phyloP scores from a whole-genome alignment of 1,284 basidiomycete genomes.

The Jaminaea rosea region DNA sequence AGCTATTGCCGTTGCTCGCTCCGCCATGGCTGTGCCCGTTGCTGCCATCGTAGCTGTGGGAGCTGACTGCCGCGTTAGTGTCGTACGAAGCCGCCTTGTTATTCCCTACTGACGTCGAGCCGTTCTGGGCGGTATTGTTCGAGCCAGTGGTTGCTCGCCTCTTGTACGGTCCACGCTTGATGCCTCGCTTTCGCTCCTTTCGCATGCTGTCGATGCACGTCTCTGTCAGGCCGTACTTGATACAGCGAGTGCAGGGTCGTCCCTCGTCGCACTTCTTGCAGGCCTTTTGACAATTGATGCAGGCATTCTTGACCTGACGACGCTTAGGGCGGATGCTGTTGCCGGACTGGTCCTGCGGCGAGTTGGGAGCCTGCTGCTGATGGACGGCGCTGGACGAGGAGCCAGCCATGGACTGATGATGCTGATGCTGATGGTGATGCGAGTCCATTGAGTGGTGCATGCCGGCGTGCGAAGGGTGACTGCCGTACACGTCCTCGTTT shows the following conservation, averaged over 20 bases:
- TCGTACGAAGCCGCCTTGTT: not conserved
- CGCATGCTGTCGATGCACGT: slow-evolving; percentile 70
- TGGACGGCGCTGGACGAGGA: not conserved
- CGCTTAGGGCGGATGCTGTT: slow-evolving; percentile 54
- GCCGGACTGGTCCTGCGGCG: slow-evolving; percentile 9
- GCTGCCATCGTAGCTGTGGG: slow-evolving; percentile 8
- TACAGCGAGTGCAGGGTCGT: slow-evolving; percentile 71
- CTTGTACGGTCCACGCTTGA: slow-evolving; percentile 84
- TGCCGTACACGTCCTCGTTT: no score
- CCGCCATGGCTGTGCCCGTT: not conserved
- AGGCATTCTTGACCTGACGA: slow-evolving; percentile 79
- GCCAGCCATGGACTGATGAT: not conserved
- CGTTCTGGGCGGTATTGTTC: not conserved
- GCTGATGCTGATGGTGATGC: no score
- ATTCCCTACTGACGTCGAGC: not conserved
- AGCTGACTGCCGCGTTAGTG: not conserved
- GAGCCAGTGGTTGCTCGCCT: slow-evolving; percentile 50
- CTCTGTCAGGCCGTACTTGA: slow-evolving; percentile 71
- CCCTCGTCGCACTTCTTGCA: slow-evolving; percentile 85
- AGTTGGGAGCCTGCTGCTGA: not conserved
- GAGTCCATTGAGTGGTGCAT: not conserved
- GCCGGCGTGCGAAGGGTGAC: not conserved
- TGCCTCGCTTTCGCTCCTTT: slow-evolving; percentile 73
- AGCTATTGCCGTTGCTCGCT: slow-evolving; percentile 1
- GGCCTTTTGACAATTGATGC: slow-evolving; percentile 76